Conservation (phyloP, 129 eudicot genomes). For the Saposhnikovia divaricata region DNA sequence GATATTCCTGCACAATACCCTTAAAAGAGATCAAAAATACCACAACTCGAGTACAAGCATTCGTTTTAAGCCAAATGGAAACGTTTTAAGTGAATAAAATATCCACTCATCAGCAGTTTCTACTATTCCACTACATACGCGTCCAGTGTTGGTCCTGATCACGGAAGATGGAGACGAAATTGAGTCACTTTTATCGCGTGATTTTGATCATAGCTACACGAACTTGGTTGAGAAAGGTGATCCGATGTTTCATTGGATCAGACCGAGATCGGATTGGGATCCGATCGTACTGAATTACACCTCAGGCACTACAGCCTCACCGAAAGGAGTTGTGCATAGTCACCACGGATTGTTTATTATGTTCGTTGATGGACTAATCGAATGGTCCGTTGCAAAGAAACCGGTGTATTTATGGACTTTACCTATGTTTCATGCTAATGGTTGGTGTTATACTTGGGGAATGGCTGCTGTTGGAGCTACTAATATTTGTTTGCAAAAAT, state of each 20-base stretch:
- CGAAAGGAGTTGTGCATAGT: constrained; percentile 53
- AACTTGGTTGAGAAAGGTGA: constrained; percentile 38
- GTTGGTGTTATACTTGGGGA: constrained; percentile 74
- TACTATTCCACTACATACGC: neutral
- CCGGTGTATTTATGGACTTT: constrained; percentile 59
- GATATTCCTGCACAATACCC: no score
- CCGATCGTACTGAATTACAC: constrained; percentile 51
- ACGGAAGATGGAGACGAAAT: neutral
- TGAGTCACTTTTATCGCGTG: no score
- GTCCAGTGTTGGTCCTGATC: constrained; percentile 21
- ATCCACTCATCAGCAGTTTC: no score
- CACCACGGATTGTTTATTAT: constrained; percentile 47
- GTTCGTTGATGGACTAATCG: constrained; percentile 33
- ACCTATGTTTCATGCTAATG: constrained; percentile 78
- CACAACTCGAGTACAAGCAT: no score
- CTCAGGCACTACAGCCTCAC: constrained; percentile 52
- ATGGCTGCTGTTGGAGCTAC: constrained; percentile 68
- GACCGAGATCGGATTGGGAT: constrained; percentile 46
- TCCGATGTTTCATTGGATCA: constrained; percentile 36
- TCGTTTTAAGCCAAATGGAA: no score
- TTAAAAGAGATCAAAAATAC: no score
- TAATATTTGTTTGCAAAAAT: constrained; percentile 49
- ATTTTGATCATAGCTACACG: constrained; percentile 24
- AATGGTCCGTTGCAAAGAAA: constrained; percentile 51
- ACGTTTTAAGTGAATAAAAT: no score